Evolutionary conservation across 2,329 filamentous ascomycete species (phyloP).

Genomic region (Colletotrichum sp.): DNA sequence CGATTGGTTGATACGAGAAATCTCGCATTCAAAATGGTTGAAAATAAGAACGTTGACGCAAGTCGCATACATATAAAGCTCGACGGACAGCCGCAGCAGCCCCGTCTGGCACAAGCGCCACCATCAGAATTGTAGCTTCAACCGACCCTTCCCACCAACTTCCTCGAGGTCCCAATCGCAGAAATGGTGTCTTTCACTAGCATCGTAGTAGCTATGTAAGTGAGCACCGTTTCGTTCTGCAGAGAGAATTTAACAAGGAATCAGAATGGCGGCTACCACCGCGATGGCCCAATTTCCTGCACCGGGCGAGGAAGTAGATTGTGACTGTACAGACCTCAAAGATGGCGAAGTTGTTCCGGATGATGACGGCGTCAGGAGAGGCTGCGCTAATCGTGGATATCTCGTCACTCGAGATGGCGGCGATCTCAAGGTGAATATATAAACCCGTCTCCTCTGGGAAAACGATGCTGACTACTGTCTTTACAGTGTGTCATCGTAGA

Average conservation of each 20-base stretch:
- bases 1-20: too few species aligned
- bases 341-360: background rate
- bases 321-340: background rate
- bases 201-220: background rate
- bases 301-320: background rate
- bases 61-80: too few species aligned
- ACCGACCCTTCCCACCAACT: background rate
- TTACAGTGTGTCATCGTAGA: background rate
- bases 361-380: background rate
- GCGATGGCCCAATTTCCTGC: background rate
- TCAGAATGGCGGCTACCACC: background rate
- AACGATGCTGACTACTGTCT: background rate
- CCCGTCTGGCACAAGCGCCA: too few species aligned
- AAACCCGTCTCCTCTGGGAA: accelerated
- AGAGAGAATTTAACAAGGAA: background rate
- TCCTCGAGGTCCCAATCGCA: background rate
- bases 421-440: background rate
- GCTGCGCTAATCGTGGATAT: background rate
- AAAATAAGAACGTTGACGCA: accelerated
- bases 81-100: too few species aligned
- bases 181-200: background rate
- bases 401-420: background rate
- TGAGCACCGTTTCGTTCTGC: accelerated
- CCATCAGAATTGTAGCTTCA: too few species aligned
- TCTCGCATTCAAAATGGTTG: too few species aligned